Percentiles rank a stretch among this genome's conserved stretches.
Evolutionary conservation across 345 rosid genomes (phyloP).

Genomic region (Diplotaxis tenuifolia): DNA sequence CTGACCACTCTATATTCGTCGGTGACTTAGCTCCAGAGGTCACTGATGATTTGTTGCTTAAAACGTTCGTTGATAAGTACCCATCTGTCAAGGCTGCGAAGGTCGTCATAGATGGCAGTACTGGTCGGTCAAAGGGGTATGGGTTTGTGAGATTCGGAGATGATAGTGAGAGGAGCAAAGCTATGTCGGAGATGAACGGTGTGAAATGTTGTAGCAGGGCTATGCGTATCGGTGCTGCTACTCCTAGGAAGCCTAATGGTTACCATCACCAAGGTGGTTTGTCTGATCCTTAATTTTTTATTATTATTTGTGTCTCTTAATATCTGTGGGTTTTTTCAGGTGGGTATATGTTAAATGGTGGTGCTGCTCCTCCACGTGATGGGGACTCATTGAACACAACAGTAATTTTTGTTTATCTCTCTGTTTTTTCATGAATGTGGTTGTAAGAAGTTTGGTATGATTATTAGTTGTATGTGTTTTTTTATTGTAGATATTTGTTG

Average conservation of each 20-base stretch:
- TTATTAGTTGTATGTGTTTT: not conserved
- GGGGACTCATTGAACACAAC: slow-evolving; percentile 83
- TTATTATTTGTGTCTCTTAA: not conserved
- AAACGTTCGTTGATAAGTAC: slow-evolving; percentile 65
- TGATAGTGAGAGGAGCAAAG: slow-evolving; percentile 69
- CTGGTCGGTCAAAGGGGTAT: slow-evolving; percentile 91
- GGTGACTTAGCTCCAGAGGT: slow-evolving; percentile 96
- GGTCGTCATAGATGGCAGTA: slow-evolving; percentile 82
- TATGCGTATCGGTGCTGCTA: slow-evolving; percentile 96
- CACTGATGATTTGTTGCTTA: slow-evolving; percentile 66
- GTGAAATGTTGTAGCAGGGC: slow-evolving; percentile 87
- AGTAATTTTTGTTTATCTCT: slow-evolving; percentile 44
- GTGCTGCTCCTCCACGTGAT: slow-evolving; percentile 47
- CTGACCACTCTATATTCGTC: slow-evolving; percentile 93
- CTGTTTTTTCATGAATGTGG: not conserved
- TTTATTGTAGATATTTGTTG: slow-evolving; percentile 74
- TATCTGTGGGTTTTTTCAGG: slow-evolving; percentile 45
- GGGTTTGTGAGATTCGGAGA: slow-evolving; percentile 98
- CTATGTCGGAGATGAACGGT: slow-evolving; percentile 96
- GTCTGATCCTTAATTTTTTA: not conserved
- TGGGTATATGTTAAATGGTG: slow-evolving; percentile 68
- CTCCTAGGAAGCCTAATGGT: slow-evolving; percentile 86
- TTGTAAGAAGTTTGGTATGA: not conserved
- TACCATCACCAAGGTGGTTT: slow-evolving; percentile 70
- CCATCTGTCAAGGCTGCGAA: slow-evolving; percentile 93